Evolutionary conservation across 352 stramenopile species (phyloP).

Genomic region (Phytophthora europaea): DNA sequence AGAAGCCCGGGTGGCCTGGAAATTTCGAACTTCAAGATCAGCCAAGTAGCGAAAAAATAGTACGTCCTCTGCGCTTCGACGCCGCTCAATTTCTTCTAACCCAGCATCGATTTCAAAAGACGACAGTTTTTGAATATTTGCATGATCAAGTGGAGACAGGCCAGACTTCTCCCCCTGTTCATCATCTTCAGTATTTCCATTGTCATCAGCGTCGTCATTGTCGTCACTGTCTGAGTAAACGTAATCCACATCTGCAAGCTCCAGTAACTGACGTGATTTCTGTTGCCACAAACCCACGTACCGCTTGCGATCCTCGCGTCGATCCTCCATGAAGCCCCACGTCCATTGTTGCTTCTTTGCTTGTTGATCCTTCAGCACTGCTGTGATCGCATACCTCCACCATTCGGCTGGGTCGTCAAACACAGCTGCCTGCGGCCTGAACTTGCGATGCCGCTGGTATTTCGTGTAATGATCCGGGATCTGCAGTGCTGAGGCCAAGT

Average conservation of each 20-base stretch:
- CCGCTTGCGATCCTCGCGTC: conserved; percentile 78
- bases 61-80: conserved; percentile 83
- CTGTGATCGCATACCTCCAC: conserved; percentile 86
- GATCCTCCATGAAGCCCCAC: conserved; percentile 87
- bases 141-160: conserved; percentile 8
- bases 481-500: conserved; percentile 79
- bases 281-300: conserved; percentile 81
- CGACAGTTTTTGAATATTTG: conserved; percentile 24
- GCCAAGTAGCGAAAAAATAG: conserved; percentile 88
- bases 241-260: conserved; percentile 49
- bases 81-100: conserved; percentile 80
- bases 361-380: conserved; percentile 67
- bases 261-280: conserved; percentile 38
- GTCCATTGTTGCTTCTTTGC: conserved; percentile 77
- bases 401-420: conserved; percentile 71
- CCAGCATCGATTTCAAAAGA: conserved; percentile 42
- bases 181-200: conserved; percentile 29
- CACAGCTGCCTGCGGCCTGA: conserved; percentile 63
- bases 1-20: conserved; percentile 31
- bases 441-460: conserved; percentile 80
- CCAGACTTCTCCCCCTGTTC: conserved; percentile 12
- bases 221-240: conserved; percentile 68
- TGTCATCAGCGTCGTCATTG: conserved; percentile 48
- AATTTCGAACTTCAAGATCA: conserved; percentile 60
- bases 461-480: conserved; percentile 79